Conservation (phyloP, 345 rosid genomes). For the Orychophragmus violaceus region DNA sequence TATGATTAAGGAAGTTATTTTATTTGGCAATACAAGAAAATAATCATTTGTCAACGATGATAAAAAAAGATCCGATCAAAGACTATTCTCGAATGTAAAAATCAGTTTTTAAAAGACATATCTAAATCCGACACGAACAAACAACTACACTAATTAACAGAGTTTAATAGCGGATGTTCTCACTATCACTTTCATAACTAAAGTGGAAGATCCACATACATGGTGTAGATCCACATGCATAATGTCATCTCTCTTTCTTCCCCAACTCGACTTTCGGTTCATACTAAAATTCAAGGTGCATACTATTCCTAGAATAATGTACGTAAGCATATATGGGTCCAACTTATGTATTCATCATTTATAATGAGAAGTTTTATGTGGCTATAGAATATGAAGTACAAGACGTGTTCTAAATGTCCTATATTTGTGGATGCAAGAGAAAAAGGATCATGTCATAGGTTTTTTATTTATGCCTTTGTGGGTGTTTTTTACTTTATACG, state of each 20-base stretch:
- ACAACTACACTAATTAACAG: too few relatives aligned
- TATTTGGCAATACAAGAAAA: too few relatives aligned
- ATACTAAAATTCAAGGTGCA: not conserved
- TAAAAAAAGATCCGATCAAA: too few relatives aligned
- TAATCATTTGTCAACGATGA: too few relatives aligned
- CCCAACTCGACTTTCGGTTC: not conserved
- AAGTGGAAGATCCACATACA: too few relatives aligned
- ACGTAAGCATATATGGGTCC: not conserved
- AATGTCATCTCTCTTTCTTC: not conserved
- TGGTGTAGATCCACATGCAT: constrained; percentile 5
- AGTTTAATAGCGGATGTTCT: too few relatives aligned
- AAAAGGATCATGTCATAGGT: not conserved
- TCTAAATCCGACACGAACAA: too few relatives aligned
- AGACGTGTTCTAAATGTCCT: not conserved
- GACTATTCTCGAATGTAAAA: too few relatives aligned
- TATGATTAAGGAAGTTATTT: too few relatives aligned
- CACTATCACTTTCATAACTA: too few relatives aligned
- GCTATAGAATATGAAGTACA: not conserved
- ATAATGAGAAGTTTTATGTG: not conserved
- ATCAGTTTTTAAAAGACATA: too few relatives aligned
- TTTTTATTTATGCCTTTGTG: not conserved
- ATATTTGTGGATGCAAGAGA: not conserved
- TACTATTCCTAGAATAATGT: not conserved
- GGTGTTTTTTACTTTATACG: not conserved
- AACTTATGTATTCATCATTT: not conserved